Evolutionary conservation across 164 flowering plant genomes (phyloP), one percentile per base, ranked within the genome.

Genomic region (Saururus chinensis): DNA sequence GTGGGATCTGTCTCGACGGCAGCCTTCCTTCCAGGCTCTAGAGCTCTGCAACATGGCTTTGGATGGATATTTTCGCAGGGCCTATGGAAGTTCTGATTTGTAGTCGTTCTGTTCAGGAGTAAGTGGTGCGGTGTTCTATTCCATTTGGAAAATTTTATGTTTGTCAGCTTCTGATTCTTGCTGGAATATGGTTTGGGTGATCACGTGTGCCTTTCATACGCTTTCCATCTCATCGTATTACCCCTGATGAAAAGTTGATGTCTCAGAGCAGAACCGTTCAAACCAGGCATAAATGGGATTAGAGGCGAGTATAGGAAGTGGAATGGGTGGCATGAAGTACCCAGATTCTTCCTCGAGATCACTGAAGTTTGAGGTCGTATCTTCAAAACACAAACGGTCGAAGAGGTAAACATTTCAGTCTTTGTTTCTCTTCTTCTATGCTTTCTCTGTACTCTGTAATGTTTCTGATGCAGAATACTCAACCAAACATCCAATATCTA

Each of bases 321-420:
- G 65, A 69, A 63, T 72, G 78, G 74, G 61, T 61, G 80, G 59
- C 61, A 56, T 57, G 40, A 70, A 66, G 56, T 66, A 70, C 65
- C 73, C 62, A 60, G 73, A 54, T 69, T 71, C 73, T 58, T 71
- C 67, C 63, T 64, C 72, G 72, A 74, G 66, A 63, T 69, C 69
- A 10, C 68, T 67, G 55, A 64, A 70, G 37, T 71, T 69, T 63
- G 61, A 75, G 73, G 84, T 70, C 65, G 66, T 20, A 54, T 57
- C 61, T 66, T 62, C 85, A 71, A 68, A 61, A 35, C 82, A 84
- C 70, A 75, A 69, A 65, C 81, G 74, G 17, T 80, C 82, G 40
- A 66, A 71, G 62, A 82, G 86, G 82, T 78, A 66, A 52, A 60
- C 56, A n/a, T 21, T 55, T 55, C 16, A 14, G 30, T 12, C 42